Conservation (phyloP, 75 land plant genomes). For the Pinus tabuliformis region DNA sequence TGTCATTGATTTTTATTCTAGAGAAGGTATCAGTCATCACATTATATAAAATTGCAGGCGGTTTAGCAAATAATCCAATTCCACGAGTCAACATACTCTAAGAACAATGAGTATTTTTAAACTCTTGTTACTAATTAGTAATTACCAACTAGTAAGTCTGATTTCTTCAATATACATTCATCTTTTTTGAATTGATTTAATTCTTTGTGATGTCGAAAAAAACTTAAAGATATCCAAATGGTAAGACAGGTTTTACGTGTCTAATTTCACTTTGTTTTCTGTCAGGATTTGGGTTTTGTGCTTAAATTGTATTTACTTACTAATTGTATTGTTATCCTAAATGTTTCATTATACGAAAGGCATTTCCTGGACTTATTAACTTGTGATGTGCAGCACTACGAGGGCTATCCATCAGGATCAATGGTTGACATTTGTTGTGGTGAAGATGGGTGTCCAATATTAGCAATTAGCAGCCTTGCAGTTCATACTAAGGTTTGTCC, state of each 20-base stretch:
- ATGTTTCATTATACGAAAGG: not conserved
- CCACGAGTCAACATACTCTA: too few relatives aligned
- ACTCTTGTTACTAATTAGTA: too few relatives aligned
- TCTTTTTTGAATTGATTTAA: too few relatives aligned
- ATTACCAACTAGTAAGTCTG: too few relatives aligned
- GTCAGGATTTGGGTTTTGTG: not conserved
- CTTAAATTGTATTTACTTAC: not conserved
- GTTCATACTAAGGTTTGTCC: conserved; percentile 74
- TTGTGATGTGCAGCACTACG: conserved; percentile 52
- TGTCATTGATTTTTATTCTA: too few relatives aligned
- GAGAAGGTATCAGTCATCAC: too few relatives aligned
- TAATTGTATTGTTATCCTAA: not conserved
- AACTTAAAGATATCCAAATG: not conserved
- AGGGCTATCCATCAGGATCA: conserved; percentile 89
- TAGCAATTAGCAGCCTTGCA: conserved; percentile 86
- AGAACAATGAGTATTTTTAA: too few relatives aligned
- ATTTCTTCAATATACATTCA: too few relatives aligned
- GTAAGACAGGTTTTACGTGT: not conserved
- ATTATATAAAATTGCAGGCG: too few relatives aligned
- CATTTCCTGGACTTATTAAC: not conserved
- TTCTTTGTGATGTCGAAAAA: too few relatives aligned
- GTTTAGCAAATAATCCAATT: too few relatives aligned
- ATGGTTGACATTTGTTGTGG: conserved; percentile 86
- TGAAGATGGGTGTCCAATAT: conserved; percentile 70
- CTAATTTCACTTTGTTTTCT: not conserved